These are phyloP conservation scores for Annulohypoxylon nitens DNA, from an alignment of 495 filamentous ascomycete genomes.

Conservation along the genomic window DNA sequence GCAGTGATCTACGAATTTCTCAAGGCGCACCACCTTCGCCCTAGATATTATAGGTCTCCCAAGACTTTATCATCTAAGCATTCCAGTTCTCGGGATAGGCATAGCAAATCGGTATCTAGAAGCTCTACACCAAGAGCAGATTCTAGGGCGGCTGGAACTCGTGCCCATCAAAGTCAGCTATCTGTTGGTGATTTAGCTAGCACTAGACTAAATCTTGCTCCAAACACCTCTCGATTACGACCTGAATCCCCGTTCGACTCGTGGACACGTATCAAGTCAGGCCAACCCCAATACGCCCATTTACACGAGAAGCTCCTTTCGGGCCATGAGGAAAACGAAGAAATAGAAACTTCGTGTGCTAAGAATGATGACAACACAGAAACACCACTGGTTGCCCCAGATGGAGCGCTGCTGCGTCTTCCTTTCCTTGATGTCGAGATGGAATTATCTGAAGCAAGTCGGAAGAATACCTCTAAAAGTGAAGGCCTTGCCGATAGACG, in stretches of 20 bases:
- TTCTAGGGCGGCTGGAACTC: neutral
- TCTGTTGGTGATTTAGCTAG: conserved; percentile 48
- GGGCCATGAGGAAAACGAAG: neutral
- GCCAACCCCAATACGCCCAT: conserved; percentile 51
- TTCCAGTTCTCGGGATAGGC: neutral
- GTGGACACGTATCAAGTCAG: conserved; percentile 79
- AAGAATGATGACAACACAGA: conserved; percentile 41
- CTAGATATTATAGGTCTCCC: conserved; percentile 47
- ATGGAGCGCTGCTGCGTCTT: conserved; percentile 53
- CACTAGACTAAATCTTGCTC: conserved; percentile 48
- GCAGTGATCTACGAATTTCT: conserved; percentile 76
- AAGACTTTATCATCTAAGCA: conserved; percentile 6
- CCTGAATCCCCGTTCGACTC: conserved; percentile 63
- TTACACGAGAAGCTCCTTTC: conserved; percentile 20
- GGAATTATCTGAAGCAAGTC: neutral
- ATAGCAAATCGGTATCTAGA: conserved; percentile 17
- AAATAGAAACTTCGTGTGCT: neutral
- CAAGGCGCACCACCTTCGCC: conserved; percentile 73
- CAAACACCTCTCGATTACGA: conserved; percentile 36
- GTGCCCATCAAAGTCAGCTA: neutral
- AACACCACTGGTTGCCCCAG: conserved; percentile 47
- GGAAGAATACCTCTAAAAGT: neutral
- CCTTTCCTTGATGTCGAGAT: conserved; percentile 55
- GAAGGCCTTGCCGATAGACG: neutral
- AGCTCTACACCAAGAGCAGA: conserved; percentile 22